Evolutionary conservation across 1,284 basidiomycete genomes (phyloP).

Genomic region (Ceratobasidium sp.): DNA sequence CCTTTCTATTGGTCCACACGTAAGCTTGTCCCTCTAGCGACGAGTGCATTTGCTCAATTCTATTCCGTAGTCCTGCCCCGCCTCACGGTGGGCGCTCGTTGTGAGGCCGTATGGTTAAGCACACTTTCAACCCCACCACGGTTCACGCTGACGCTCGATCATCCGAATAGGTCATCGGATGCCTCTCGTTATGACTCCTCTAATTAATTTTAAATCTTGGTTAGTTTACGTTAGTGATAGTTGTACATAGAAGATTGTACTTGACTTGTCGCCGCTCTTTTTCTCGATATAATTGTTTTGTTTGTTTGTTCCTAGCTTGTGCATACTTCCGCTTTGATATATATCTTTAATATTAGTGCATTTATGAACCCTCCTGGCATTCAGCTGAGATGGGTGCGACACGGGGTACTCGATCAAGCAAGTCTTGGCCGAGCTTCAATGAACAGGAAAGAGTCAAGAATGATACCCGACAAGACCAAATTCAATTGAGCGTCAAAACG

Average conservation of each 20-base stretch:
- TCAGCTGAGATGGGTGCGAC: too few relatives aligned
- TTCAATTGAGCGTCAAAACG: too few relatives aligned
- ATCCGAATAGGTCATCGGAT: constrained; percentile 28
- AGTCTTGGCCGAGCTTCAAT: too few relatives aligned
- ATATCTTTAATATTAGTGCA: constrained; percentile 8
- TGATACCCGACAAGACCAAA: too few relatives aligned
- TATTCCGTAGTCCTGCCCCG: constrained; percentile 27
- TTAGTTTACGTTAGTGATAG: not conserved
- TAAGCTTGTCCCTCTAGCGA: constrained; percentile 52
- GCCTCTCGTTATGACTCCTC: constrained; percentile 34
- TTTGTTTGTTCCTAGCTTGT: too few relatives aligned
- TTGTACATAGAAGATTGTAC: not conserved
- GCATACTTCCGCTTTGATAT: too few relatives aligned
- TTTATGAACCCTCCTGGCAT: not conserved
- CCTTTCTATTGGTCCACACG: constrained; percentile 82
- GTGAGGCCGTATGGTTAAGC: constrained; percentile 26
- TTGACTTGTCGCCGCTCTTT: too few relatives aligned
- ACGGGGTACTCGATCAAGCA: too few relatives aligned
- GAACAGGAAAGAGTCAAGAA: too few relatives aligned
- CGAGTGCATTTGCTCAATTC: not conserved
- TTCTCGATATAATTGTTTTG: too few relatives aligned
- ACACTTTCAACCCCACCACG: not conserved
- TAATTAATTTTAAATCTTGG: constrained; percentile 3
- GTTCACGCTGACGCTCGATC: not conserved
- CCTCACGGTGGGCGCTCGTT: constrained; percentile 42